Percentiles rank a stretch among this genome's conserved stretches.
Evolutionary conservation across 176 grass and related monocot species (phyloP).

Genomic region (Chloris gayana): DNA sequence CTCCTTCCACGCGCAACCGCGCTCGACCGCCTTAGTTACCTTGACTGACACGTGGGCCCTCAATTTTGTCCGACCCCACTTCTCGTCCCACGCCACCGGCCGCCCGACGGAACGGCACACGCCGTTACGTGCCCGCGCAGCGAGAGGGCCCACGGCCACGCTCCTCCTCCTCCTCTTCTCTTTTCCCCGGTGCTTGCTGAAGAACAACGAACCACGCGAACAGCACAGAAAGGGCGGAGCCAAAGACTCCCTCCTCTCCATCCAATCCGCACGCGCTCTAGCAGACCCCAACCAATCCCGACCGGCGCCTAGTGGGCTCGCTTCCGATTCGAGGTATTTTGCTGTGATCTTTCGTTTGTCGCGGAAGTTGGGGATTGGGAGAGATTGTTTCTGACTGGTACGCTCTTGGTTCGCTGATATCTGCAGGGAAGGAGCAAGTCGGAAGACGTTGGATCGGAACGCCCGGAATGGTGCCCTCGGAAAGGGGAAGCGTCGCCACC

Average conservation of each 20-base stretch:
- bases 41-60: not conserved
- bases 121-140: slow-evolving; percentile 31
- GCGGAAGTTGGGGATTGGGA: not conserved
- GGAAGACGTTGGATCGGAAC: not conserved
- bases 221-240: not conserved
- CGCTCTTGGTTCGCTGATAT: slow-evolving; percentile 1
- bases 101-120: slow-evolving; percentile 22
- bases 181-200: not conserved
- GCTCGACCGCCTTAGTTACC: fast-evolving
- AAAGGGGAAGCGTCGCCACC: slow-evolving; percentile 25
- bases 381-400: not conserved
- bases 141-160: not conserved
- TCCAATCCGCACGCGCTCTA: not conserved
- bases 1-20: not conserved
- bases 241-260: not conserved
- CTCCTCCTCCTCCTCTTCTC: not conserved
- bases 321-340: not conserved
- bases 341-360: not conserved
- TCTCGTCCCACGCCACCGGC: not conserved
- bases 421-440: not conserved
- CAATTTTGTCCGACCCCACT: not conserved
- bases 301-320: not conserved
- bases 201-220: too few species aligned
- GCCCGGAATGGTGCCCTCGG: slow-evolving; percentile 30
- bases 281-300: not conserved